These are phyloP conservation scores for Debaryomycetaceae sp. DNA, from an alignment of 1,139 yeast species.

Conservation along the genomic window DNA sequence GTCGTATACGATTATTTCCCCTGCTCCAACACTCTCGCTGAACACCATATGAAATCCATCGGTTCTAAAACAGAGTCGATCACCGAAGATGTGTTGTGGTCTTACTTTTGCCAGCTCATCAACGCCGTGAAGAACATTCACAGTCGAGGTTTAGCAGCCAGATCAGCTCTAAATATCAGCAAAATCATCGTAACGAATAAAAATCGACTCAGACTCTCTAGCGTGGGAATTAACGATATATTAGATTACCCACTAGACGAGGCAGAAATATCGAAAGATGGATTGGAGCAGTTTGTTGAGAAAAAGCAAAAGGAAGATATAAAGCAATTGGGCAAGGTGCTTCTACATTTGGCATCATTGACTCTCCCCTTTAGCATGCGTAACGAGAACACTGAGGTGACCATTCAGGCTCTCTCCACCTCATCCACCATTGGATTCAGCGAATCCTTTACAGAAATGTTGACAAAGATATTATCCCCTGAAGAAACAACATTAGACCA, in stretches of 20 bases:
- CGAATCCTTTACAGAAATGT: conserved; percentile 19
- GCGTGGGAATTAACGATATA: conserved; percentile 72
- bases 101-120: conserved; percentile 67
- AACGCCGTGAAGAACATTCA: conserved; percentile 68
- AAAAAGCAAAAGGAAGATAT: conserved; percentile 54
- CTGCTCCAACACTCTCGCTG: conserved; percentile 26
- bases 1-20: conserved; percentile 44
- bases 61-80: conserved; percentile 42
- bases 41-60: conserved; percentile 32
- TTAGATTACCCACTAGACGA: conserved; percentile 42
- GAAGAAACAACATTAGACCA: conserved; percentile 18
- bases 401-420: conserved; percentile 14
- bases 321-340: conserved; percentile 50
- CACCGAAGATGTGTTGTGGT: conserved; percentile 71
- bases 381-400: conserved; percentile 8
- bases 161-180: conserved; percentile 57
- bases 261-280: conserved; percentile 12
- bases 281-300: conserved; percentile 8
- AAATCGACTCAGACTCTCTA: conserved; percentile 67
- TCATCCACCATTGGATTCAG: conserved; percentile 18
- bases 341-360: conserved; percentile 53
- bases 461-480: conserved; percentile 13
- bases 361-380: conserved; percentile 32
- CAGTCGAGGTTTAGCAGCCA: conserved; percentile 56
- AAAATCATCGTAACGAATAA: conserved; percentile 72